Conservation (phyloP, 192 early-diverging fungal species). For the Gorgonomyces haynaldii region DNA sequence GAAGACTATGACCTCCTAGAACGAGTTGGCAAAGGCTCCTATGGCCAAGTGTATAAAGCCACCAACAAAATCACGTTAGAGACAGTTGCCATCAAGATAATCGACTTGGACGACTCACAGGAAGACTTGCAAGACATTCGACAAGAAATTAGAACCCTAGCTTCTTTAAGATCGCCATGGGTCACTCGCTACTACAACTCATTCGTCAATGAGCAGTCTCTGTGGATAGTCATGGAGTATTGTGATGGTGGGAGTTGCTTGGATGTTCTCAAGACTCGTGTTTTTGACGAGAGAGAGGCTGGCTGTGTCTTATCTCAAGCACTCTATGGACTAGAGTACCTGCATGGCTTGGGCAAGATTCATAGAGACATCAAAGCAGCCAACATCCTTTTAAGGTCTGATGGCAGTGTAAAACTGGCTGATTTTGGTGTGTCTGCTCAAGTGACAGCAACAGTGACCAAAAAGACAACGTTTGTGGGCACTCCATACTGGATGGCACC, state of each 20-base stretch:
- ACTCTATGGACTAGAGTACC: conserved; percentile 83
- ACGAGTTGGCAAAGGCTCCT: conserved; percentile 22
- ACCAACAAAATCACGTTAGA: conserved; percentile 15
- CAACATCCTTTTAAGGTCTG: conserved; percentile 66
- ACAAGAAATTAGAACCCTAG: conserved; percentile 87
- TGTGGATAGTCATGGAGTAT: conserved; percentile 96
- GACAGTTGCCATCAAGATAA: conserved; percentile 29
- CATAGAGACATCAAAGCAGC: conserved; percentile 88
- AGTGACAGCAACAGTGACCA: conserved; percentile 54
- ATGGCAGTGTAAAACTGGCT: conserved; percentile 84
- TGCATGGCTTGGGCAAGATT: conserved; percentile 69
- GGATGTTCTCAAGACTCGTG: conserved; percentile 57
- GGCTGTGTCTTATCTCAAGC: conserved; percentile 65
- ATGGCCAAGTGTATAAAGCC: conserved; percentile 27
- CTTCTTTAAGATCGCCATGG: conserved; percentile 71
- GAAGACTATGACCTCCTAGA: conserved; percentile 15
- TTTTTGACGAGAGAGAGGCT: conserved; percentile 30
- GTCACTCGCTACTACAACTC: conserved; percentile 77
- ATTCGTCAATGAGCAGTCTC: conserved; percentile 71
- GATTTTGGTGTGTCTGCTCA: conserved; percentile 98
- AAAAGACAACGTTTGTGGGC: conserved; percentile 96
- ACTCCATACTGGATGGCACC: conserved; percentile 68
- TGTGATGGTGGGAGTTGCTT: conserved; percentile 84
- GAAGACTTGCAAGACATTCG: conserved; percentile 96
- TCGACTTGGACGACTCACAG: conserved; percentile 25